These are phyloP conservation scores for Ganoderma meredithae DNA, from an alignment of 1,284 basidiomycete genomes.

Conservation along the genomic window DNA sequence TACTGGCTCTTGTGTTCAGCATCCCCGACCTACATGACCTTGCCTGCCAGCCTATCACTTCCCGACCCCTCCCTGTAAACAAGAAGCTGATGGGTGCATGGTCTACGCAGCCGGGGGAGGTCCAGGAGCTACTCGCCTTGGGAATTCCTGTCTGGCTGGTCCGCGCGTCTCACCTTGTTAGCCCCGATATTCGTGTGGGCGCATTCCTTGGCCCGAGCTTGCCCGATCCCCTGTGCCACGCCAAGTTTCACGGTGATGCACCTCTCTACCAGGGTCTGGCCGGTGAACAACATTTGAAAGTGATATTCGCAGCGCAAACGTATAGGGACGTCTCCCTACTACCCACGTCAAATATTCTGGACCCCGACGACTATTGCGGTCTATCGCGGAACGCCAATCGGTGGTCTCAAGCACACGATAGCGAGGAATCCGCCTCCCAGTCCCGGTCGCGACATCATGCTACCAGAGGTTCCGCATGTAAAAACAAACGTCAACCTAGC, in stretches of 20 bases:
- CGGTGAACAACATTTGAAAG: background rate
- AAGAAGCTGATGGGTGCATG: slow-evolving; percentile 8
- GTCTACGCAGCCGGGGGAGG: background rate
- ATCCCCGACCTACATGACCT: background rate
- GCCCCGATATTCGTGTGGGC: background rate
- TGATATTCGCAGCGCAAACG: background rate
- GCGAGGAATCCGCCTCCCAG: no score
- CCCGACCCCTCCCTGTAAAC: background rate
- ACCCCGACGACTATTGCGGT: background rate
- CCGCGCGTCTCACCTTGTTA: background rate
- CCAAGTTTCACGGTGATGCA: background rate
- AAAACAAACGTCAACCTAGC: no score
- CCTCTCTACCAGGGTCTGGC: background rate
- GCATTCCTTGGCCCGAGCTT: background rate
- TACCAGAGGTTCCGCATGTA: no score
- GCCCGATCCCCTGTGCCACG: background rate
- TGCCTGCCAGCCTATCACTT: no score
- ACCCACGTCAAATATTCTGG: background rate
- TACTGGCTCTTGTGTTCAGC: slow-evolving; percentile 1
- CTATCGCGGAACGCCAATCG: background rate
- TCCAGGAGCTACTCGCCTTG: background rate
- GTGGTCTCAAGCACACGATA: no score
- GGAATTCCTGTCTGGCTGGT: slow-evolving; percentile 18
- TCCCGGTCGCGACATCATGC: no score
- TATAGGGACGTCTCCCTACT: background rate